Percentiles rank a stretch among this genome's conserved stretches.
These are phyloP conservation scores for Gnomoniopsis smithogilvyi DNA, from an alignment of 2,329 filamentous ascomycete genomes.

Conservation along the genomic window DNA sequence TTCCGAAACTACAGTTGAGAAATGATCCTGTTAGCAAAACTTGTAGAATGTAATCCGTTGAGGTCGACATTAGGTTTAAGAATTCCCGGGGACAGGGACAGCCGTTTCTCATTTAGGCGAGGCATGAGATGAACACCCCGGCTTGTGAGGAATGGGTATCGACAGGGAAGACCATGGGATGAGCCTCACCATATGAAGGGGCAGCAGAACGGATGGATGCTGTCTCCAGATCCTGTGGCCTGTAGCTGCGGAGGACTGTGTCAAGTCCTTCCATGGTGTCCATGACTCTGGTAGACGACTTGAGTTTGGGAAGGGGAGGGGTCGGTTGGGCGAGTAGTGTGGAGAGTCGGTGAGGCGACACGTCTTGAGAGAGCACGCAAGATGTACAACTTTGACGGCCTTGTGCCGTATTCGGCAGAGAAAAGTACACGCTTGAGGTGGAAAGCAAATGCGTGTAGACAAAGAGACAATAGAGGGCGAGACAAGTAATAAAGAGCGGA, in stretches of 20 bases:
- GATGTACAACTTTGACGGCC: not conserved
- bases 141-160: not conserved
- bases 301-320: not conserved
- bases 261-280: slow-evolving; percentile 12
- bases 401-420: not conserved
- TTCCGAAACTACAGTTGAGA: slow-evolving; percentile 51
- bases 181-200: slow-evolving; percentile 61
- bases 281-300: slow-evolving; percentile 5
- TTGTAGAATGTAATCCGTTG: not conserved
- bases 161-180: not conserved
- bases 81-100: not conserved
- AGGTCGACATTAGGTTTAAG: not conserved
- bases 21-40: not conserved
- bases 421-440: not conserved
- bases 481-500: not conserved
- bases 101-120: not conserved
- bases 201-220: slow-evolving; percentile 64
- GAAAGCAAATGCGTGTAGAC: not conserved
- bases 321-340: not conserved
- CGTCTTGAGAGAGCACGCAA: not conserved
- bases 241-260: slow-evolving; percentile 17
- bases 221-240: slow-evolving; percentile 61
- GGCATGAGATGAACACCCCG: not conserved
- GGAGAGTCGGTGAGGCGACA: not conserved
- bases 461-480: not conserved